These are phyloP conservation scores for Chlamydomonas sphaeroides DNA, from an alignment of 139 green algal genomes.

Conservation along the genomic window DNA sequence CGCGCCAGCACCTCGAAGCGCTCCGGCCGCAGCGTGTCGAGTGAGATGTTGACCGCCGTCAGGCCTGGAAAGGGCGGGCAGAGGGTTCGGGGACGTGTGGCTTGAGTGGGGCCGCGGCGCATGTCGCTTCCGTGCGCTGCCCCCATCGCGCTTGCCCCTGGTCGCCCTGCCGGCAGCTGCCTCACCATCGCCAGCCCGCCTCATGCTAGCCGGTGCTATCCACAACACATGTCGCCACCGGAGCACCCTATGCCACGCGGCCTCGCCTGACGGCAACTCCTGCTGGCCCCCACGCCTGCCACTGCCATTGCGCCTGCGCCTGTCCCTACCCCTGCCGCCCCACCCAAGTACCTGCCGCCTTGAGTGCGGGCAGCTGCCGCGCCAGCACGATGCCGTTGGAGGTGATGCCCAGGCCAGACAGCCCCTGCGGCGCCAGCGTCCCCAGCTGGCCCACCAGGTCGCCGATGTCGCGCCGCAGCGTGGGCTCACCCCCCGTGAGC, in stretches of 20 bases:
- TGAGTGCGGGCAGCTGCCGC: slow-evolving; percentile 70
- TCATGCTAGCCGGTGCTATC: no score
- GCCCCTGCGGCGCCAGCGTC: slow-evolving; percentile 48
- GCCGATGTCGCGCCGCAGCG: slow-evolving; percentile 87
- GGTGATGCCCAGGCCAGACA: slow-evolving; percentile 89
- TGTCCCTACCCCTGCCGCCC: not conserved
- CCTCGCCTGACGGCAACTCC: no score
- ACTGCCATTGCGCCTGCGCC: not conserved
- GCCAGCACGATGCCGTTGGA: slow-evolving; percentile 93
- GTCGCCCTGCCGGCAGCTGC: no score
- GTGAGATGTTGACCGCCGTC: slow-evolving; percentile 89
- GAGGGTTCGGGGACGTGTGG: not conserved
- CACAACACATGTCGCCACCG: no score
- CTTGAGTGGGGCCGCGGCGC: no score
- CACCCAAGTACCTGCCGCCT: slow-evolving; percentile 34
- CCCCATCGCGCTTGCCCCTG: no score
- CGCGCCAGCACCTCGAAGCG: slow-evolving; percentile 93
- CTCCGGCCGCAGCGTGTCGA: slow-evolving; percentile 92
- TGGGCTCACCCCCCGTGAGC: slow-evolving; percentile 97
- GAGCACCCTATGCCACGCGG: no score
- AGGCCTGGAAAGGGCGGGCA: slow-evolving; percentile 70
- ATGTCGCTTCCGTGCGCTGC: no score
- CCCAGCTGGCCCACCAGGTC: slow-evolving; percentile 71
- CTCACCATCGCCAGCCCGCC: no score
- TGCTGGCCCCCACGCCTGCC: no score